phyloP scores from a whole-genome alignment of 495 filamentous ascomycete species.

The Neurospora sublineolata region DNA sequence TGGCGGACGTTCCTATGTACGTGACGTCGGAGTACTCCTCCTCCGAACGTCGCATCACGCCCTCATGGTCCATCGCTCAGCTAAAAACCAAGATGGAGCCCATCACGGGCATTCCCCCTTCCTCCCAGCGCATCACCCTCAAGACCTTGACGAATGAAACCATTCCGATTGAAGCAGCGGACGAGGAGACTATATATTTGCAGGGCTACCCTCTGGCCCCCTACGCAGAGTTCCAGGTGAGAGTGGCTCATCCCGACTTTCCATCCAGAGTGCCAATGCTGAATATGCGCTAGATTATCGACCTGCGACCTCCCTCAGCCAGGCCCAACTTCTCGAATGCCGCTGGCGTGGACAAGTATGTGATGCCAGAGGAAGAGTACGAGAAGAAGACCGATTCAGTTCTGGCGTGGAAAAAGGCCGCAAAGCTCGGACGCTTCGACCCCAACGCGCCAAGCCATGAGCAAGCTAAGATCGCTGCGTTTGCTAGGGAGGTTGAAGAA shows the following conservation, averaged over 20 bases:
- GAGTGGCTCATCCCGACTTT: conserved; percentile 18
- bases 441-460: conserved; percentile 64
- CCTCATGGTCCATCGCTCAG: conserved; percentile 80
- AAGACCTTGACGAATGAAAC: conserved; percentile 44
- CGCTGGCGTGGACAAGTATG: conserved; percentile 74
- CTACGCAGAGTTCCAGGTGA: conserved; percentile 69
- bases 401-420: conserved; percentile 81
- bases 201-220: conserved; percentile 51
- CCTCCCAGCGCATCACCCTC: conserved; percentile 60
- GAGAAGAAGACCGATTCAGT: conserved; percentile 75
- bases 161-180: conserved; percentile 46
- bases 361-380: conserved; percentile 71
- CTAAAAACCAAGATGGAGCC: conserved; percentile 85
- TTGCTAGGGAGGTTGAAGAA: conserved; percentile 51
- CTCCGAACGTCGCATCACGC: conserved; percentile 81
- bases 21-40: conserved; percentile 65
- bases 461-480: conserved; percentile 54
- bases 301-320: conserved; percentile 60
- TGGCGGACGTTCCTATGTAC: conserved; percentile 72
- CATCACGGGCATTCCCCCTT: conserved; percentile 82
- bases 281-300: conserved; percentile 49
- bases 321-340: conserved; percentile 62
- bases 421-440: conserved; percentile 91
- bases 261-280: background rate
- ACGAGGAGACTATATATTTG: conserved; percentile 57